A percentile compares a stretch with the other conserved stretches of the same genome.
Conservation (phyloP, 768 basidiomycete genomes). For the Tricholoma sp. region DNA sequence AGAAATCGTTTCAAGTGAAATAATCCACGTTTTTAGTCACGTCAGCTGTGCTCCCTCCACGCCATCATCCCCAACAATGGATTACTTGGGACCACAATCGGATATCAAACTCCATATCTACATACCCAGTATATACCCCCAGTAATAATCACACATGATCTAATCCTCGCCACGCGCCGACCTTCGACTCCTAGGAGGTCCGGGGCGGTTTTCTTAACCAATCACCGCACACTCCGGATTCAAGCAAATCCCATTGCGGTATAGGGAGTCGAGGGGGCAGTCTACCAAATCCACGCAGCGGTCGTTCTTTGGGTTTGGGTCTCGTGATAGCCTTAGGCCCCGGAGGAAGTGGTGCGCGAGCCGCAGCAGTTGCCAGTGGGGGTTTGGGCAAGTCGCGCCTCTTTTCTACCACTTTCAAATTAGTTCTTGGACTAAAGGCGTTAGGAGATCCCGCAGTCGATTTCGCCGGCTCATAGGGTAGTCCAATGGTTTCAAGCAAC, state of each 20-base stretch:
- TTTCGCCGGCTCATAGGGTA: constrained; percentile 11
- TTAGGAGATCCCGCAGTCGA: neutral
- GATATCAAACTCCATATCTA: neutral
- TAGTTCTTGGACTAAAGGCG: constrained; percentile 2
- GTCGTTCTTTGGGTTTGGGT: constrained; percentile 14
- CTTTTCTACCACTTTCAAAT: constrained; percentile 3
- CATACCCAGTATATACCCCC: neutral
- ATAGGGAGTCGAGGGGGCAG: constrained; percentile 20
- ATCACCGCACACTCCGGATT: constrained; percentile 2
- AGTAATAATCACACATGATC: too few species aligned
- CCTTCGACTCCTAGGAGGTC: neutral
- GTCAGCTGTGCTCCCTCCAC: constrained; percentile 4
- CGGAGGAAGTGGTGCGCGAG: constrained; percentile 2
- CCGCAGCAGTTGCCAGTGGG: neutral
- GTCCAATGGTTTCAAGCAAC: constrained; percentile 11
- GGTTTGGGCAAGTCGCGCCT: neutral
- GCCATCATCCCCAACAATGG: neutral
- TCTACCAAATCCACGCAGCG: constrained; percentile 17
- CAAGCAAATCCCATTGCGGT: constrained; percentile 20
- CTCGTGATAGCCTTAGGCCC: constrained; percentile 13
- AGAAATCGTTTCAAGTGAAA: constrained; percentile 9
- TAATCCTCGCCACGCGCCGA: too few species aligned
- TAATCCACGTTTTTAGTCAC: constrained; percentile 21
- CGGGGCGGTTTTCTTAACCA: neutral
- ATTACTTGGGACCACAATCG: neutral